A percentile compares a stretch with the other conserved stretches of the same genome.
Evolutionary conservation across 257 asterid species (phyloP).

Genomic region (Agastache rugosa): DNA sequence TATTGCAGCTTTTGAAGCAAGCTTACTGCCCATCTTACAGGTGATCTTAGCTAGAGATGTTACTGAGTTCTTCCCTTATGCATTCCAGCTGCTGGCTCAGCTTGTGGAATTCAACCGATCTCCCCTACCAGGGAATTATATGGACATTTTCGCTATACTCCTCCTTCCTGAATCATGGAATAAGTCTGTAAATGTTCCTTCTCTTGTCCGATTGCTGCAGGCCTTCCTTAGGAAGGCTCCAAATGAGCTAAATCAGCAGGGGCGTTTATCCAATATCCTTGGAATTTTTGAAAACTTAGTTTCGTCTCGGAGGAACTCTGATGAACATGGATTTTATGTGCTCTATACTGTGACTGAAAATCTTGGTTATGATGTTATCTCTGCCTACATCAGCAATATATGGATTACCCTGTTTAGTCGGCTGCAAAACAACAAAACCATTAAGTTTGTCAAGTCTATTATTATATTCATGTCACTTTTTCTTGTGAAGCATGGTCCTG

Average conservation of each 20-base stretch:
- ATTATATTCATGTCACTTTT: slow-evolving; percentile 87
- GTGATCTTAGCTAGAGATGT: slow-evolving; percentile 70
- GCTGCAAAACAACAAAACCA: slow-evolving; percentile 63
- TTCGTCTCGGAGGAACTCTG: slow-evolving; percentile 69
- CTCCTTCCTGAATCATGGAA: slow-evolving; percentile 86
- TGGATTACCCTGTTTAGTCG: slow-evolving; percentile 81
- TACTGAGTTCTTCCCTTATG: slow-evolving; percentile 88
- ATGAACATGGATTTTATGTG: slow-evolving; percentile 92
- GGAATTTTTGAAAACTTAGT: slow-evolving; percentile 77
- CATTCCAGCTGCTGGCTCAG: slow-evolving; percentile 92
- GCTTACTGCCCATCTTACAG: slow-evolving; percentile 77
- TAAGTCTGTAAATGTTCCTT: slow-evolving; percentile 87
- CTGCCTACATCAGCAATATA: slow-evolving; percentile 62
- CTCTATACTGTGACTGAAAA: slow-evolving; percentile 91
- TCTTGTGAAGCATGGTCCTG: slow-evolving; percentile 76
- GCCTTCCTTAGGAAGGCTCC: slow-evolving; percentile 94
- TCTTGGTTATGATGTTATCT: slow-evolving; percentile 73
- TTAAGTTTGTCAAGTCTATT: slow-evolving; percentile 77
- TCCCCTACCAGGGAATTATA: slow-evolving; percentile 70
- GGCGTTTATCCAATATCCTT: slow-evolving; percentile 66
- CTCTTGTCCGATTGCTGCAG: slow-evolving; percentile 88
- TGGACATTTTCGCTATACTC: slow-evolving; percentile 78
- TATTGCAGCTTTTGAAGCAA: slow-evolving; percentile 73
- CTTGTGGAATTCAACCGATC: slow-evolving; percentile 81
- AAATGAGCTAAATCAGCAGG: slow-evolving; percentile 81